A percentile compares a stretch with the other conserved stretches of the same genome.
Evolutionary conservation across 345 rosid genomes (phyloP).

Genomic region (Sisymbrium altissimum): DNA sequence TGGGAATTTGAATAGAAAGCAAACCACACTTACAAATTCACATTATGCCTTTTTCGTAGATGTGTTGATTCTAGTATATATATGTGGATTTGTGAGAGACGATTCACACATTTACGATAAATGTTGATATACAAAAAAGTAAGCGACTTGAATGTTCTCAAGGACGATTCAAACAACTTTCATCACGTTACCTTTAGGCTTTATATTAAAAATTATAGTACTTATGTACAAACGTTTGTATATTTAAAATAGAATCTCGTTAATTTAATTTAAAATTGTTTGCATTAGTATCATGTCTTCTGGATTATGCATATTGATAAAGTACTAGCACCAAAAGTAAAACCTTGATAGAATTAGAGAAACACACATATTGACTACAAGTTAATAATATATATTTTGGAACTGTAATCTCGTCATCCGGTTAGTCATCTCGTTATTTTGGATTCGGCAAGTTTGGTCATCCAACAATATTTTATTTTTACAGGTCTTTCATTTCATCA

Average conservation of each 20-base stretch:
- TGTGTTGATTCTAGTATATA: background rate
- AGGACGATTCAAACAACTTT: background rate
- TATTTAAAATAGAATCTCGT: background rate
- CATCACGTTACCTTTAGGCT: background rate
- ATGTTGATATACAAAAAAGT: background rate
- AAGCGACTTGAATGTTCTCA: background rate
- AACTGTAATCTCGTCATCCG: too few relatives aligned
- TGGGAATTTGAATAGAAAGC: conserved; percentile 18
- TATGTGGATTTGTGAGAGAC: background rate
- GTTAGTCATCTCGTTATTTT: too few relatives aligned
- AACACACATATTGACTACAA: background rate
- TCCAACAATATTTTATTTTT: background rate
- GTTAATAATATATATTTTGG: background rate
- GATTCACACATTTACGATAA: background rate
- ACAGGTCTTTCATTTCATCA: background rate
- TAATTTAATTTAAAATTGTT: background rate
- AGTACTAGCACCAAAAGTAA: background rate
- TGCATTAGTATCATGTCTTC: background rate
- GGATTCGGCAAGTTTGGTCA: background rate
- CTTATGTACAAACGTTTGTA: background rate
- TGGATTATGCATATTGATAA: background rate
- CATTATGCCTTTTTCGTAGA: background rate
- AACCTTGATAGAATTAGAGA: background rate
- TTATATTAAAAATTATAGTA: background rate
- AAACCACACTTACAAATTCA: background rate